Evolutionary conservation across 176 grass and related monocot genomes (phyloP), one percentile per base, ranked within the genome.

Genomic region (Avena sativa): DNA sequence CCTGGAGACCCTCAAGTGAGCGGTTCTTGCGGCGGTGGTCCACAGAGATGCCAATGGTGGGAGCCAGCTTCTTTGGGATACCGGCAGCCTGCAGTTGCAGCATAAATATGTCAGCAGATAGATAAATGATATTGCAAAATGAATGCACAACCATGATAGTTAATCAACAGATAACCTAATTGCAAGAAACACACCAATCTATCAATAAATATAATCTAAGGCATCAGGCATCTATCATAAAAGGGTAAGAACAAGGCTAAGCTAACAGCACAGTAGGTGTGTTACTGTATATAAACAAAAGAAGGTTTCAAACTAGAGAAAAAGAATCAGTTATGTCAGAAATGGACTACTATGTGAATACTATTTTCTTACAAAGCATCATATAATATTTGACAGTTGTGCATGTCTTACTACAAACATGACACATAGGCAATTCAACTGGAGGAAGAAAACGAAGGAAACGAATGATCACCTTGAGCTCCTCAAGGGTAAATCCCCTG

Each of bases 1-100:
- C 67, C 83, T 97, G 94, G 15, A 97, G 71, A 34, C 94, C 94
- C 86, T 94, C 92, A 5, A 97, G 88, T 12, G 94, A 92, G 4
- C 90, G 76, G 83, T 94, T 97, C 88, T 97, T 97, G 47, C 92
- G 88, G 26, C 94, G 86, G 59, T 97, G 92, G 68, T 97, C 94
- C 65, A 97, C 94, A 32, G 94, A 71, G 47, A 97, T 97, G 48
- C 95, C 95, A 36, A 97, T 97, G 28, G 95, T 93, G 20, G 89
- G 93, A 0, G 95, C 93, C 16, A 90, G 51, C 85, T 97, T 97
- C 87, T 94, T 94, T 6, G 92, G 80, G 74, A 97, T 93, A 3
- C 92, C 95, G 5, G 95, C 95, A 11, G 91, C 79, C 92, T 95
- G 48, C 26, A 89, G 64, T 73, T n/a, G 15, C 21, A 76, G 36